Conservation (phyloP, 495 filamentous ascomycete species). For the Podospora fimiseda region DNA sequence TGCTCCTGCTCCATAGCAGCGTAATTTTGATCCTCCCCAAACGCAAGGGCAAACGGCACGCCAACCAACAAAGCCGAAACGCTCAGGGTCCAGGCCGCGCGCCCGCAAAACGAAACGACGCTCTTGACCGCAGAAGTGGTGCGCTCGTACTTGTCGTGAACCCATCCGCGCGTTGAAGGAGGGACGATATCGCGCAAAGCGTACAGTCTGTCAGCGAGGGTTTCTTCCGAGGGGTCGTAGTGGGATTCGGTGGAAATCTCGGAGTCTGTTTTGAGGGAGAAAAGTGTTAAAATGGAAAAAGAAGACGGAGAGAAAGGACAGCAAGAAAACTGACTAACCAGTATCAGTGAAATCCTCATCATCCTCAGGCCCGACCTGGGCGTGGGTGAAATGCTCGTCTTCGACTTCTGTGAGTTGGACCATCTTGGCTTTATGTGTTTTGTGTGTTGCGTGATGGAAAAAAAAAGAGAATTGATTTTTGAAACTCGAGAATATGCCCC, state of each 20-base stretch:
- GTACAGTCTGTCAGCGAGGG: slow-evolving; percentile 69
- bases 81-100: slow-evolving; percentile 78
- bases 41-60: slow-evolving; percentile 87
- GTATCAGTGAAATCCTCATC: slow-evolving; percentile 88
- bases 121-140: slow-evolving; percentile 51
- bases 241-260: slow-evolving; percentile 57
- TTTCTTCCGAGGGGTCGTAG: slow-evolving; percentile 49
- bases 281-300: background rate
- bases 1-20: slow-evolving; percentile 95
- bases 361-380: slow-evolving; percentile 63
- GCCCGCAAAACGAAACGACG: slow-evolving; percentile 64
- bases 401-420: slow-evolving; percentile 94
- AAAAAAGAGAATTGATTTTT: background rate
- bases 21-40: slow-evolving; percentile 91
- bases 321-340: slow-evolving; percentile 39
- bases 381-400: slow-evolving; percentile 84
- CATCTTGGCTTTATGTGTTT: slow-evolving; percentile 55
- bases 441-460: background rate
- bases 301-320: background rate
- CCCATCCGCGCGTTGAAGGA: slow-evolving; percentile 65
- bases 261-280: slow-evolving; percentile 47
- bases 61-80: slow-evolving; percentile 83
- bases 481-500: no score
- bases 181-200: slow-evolving; percentile 92
- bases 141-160: slow-evolving; percentile 53